These are phyloP conservation scores for Boletus pseudopeckii DNA, from an alignment of 768 basidiomycete species.

Conservation along the genomic window DNA sequence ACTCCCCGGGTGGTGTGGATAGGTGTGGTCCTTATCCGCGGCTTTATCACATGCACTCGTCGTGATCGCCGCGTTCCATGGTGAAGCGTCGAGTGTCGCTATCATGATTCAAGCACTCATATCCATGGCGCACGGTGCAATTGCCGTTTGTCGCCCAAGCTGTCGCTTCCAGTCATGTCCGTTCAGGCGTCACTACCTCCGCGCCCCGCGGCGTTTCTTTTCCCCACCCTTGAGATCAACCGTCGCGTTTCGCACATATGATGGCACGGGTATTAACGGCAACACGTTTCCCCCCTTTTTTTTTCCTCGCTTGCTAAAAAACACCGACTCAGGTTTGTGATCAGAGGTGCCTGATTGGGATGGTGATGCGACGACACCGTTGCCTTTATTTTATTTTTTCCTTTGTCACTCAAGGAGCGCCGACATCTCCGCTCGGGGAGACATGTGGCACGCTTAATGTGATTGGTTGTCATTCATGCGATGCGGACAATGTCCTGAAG, in stretches of 20 bases:
- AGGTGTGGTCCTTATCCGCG: background rate
- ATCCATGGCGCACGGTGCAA: background rate
- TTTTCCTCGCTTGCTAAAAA: background rate
- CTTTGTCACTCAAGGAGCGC: conserved; percentile 1
- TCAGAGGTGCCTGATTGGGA: conserved; percentile 15
- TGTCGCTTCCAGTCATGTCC: background rate
- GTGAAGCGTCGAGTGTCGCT: background rate
- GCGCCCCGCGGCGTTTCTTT: background rate
- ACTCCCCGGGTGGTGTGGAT: no score
- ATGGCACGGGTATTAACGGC: conserved; percentile 1
- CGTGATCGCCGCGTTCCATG: background rate
- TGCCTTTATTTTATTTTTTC: background rate
- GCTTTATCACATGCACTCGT: background rate
- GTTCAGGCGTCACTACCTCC: background rate
- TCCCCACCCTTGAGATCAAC: background rate
- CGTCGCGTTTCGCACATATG: background rate
- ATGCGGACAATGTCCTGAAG: background rate
- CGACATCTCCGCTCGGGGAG: background rate
- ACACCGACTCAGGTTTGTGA: background rate
- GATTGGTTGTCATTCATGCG: background rate
- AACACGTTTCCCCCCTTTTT: background rate
- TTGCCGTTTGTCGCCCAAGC: background rate
- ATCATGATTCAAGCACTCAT: background rate
- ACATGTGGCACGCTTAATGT: background rate
- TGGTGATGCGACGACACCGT: conserved; percentile 6